Evolutionary conservation across 257 asterid genomes (phyloP).

Genomic region (Mentha longifolia): DNA sequence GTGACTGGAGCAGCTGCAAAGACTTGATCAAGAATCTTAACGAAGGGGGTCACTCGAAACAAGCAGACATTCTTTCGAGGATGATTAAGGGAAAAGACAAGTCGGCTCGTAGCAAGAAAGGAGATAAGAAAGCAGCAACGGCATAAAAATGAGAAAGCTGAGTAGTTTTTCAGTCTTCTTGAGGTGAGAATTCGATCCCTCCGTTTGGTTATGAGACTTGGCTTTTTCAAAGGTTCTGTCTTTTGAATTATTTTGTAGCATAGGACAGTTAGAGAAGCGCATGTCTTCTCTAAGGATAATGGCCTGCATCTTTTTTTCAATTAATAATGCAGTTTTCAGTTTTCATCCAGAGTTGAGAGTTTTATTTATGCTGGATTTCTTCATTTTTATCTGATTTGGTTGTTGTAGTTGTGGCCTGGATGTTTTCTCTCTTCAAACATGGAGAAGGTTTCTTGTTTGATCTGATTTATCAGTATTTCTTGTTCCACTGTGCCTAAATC

Average conservation of each 20-base stretch:
- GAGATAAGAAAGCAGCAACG: conserved; percentile 49
- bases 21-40: conserved; percentile 83
- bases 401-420: conserved; percentile 29
- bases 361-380: conserved; percentile 8
- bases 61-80: conserved; percentile 84
- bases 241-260: conserved; percentile 9
- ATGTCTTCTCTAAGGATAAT: background rate
- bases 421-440: conserved; percentile 25
- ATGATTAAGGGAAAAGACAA: conserved; percentile 55
- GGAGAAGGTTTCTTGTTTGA: conserved; percentile 17
- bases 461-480: background rate
- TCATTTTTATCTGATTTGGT: background rate
- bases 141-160: conserved; percentile 31
- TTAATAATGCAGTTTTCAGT: conserved; percentile 29
- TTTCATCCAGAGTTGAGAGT: conserved; percentile 16
- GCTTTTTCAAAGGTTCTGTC: background rate
- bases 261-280: conserved; percentile 16
- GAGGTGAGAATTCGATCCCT: conserved; percentile 38
- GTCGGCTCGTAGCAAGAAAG: conserved; percentile 55
- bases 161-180: conserved; percentile 10
- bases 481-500: conserved; percentile 2
- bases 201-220: conserved; percentile 11
- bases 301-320: conserved; percentile 8
- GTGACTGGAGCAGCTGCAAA: conserved; percentile 62
- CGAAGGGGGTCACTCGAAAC: conserved; percentile 83